A percentile compares a stretch with the other conserved stretches of the same genome.
Evolutionary conservation across 768 basidiomycete species (phyloP).

Genomic region (Mycena vulgaris): DNA sequence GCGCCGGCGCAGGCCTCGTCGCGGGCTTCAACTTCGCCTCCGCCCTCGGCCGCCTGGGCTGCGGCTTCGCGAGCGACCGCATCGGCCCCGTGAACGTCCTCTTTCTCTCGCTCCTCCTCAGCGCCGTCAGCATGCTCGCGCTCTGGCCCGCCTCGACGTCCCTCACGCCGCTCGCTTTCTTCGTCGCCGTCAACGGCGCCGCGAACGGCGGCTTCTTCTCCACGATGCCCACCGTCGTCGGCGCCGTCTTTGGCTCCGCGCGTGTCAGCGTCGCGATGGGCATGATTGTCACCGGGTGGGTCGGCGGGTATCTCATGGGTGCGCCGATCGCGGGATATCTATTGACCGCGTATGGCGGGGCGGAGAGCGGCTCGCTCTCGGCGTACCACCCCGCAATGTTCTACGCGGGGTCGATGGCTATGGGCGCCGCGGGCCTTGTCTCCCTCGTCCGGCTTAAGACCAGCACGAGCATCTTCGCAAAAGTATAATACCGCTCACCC

Average conservation of each 20-base stretch:
- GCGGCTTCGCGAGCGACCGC: slow-evolving; percentile 46
- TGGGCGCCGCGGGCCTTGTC: slow-evolving; percentile 42
- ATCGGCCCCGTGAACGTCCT: slow-evolving; percentile 50
- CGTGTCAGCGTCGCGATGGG: slow-evolving; percentile 49
- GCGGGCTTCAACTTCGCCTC: slow-evolving; percentile 53
- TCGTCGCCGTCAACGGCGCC: slow-evolving; percentile 46
- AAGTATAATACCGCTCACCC: too few species aligned
- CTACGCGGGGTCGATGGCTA: slow-evolving; percentile 45
- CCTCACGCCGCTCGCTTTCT: slow-evolving; percentile 41
- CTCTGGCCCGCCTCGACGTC: slow-evolving; percentile 48
- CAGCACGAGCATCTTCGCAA: slow-evolving; percentile 19
- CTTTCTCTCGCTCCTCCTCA: slow-evolving; percentile 44
- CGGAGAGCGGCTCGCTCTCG: slow-evolving; percentile 34
- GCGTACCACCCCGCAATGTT: slow-evolving; percentile 51
- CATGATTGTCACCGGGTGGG: slow-evolving; percentile 52
- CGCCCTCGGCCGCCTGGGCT: slow-evolving; percentile 49
- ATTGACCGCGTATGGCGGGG: slow-evolving; percentile 45
- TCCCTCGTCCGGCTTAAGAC: slow-evolving; percentile 28
- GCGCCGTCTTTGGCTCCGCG: slow-evolving; percentile 46
- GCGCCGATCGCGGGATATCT: slow-evolving; percentile 49
- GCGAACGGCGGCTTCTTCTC: slow-evolving; percentile 53
- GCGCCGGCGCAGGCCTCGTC: slow-evolving; percentile 47
- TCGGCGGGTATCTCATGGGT: slow-evolving; percentile 45
- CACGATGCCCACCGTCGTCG: slow-evolving; percentile 50
- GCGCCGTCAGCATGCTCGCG: slow-evolving; percentile 47